A percentile compares a stretch with the other conserved stretches of the same genome.
Conservation (phyloP, 2,329 filamentous ascomycete genomes). For the Corynespora cassiicola region DNA sequence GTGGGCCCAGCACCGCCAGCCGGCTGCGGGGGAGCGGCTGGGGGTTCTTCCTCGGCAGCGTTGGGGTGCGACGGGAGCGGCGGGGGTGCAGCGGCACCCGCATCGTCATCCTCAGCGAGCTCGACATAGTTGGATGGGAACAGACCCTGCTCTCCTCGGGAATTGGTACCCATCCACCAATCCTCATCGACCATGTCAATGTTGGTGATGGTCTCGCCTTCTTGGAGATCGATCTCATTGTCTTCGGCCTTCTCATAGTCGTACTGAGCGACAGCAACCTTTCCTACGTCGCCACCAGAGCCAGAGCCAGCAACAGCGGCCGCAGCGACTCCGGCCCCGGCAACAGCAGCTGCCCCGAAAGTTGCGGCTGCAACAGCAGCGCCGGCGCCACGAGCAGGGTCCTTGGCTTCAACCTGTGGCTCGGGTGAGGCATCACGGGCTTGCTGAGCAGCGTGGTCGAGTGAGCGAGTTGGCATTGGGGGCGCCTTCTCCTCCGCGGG, state of each 20-base stretch:
- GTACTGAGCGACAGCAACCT: constrained; percentile 82
- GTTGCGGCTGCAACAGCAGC: constrained; percentile 52
- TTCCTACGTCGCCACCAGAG: constrained; percentile 58
- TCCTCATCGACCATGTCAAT: constrained; percentile 98
- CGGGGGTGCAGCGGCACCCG: constrained; percentile 39
- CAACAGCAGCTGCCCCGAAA: constrained; percentile 50
- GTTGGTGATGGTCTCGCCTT: constrained; percentile 86
- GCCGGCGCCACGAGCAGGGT: constrained; percentile 61
- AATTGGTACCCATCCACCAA: constrained; percentile 98
- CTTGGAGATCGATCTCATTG: constrained; percentile 89
- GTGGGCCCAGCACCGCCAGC: constrained; percentile 62
- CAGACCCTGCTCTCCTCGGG: constrained; percentile 80
- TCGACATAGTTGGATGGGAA: constrained; percentile 99
- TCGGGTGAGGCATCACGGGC: constrained; percentile 72
- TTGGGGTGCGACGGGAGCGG: constrained; percentile 51
- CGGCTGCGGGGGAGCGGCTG: constrained; percentile 38
- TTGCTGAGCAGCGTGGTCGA: constrained; percentile 67
- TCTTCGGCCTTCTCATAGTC: constrained; percentile 98
- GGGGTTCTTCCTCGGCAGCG: constrained; percentile 41
- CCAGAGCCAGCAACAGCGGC: constrained; percentile 42
- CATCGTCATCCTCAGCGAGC: constrained; percentile 67
- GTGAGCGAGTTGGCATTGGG: constrained; percentile 68
- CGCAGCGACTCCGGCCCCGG: constrained; percentile 52
- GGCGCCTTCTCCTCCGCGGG: constrained; percentile 57
- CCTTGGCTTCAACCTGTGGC: constrained; percentile 64